Percentiles rank a stretch among this genome's conserved stretches.
Evolutionary conservation across 805 yeast genomes (phyloP).

Genomic region (Saturnispora saitoi): DNA sequence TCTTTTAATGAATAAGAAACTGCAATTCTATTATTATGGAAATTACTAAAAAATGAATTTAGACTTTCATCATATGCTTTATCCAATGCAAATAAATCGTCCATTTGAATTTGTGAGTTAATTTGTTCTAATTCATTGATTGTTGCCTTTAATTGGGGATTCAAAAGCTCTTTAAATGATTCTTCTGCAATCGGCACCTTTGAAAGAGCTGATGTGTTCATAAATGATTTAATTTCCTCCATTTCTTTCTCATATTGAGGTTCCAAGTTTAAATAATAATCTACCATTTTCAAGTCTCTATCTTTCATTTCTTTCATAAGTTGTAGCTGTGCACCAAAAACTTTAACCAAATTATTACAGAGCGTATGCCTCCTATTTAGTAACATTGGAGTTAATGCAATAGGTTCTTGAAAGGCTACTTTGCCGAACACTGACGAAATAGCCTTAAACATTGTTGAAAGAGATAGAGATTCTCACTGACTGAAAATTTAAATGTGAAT

Average conservation of each 20-base stretch:
- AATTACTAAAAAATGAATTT: constrained; percentile 19
- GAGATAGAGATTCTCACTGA: not conserved
- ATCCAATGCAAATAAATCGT: constrained; percentile 18
- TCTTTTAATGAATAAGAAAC: constrained; percentile 21
- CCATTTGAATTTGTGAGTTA: constrained; percentile 6
- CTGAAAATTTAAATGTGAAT: not conserved
- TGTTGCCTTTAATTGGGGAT: constrained; percentile 9
- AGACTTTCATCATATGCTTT: constrained; percentile 15
- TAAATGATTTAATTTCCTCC: not conserved
- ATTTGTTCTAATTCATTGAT: constrained; percentile 12
- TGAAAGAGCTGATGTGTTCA: not conserved
- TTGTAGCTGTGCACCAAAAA: constrained; percentile 12
- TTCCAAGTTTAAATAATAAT: constrained; percentile 9
- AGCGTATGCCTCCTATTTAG: constrained; percentile 9
- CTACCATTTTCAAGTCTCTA: not conserved
- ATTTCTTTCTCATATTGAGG: constrained; percentile 3
- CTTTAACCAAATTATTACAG: constrained; percentile 4
- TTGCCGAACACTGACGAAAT: constrained; percentile 7
- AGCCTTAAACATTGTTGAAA: constrained; percentile 9
- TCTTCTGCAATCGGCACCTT: constrained; percentile 4
- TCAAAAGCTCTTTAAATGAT: constrained; percentile 5
- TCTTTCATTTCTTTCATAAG: not conserved
- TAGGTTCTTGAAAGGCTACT: not conserved
- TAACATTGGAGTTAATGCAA: constrained; percentile 11
- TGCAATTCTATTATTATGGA: constrained; percentile 21